These are phyloP conservation scores for Mucor lusitanicus DNA, from an alignment of 371 early-diverging fungal genomes.

Conservation along the genomic window DNA sequence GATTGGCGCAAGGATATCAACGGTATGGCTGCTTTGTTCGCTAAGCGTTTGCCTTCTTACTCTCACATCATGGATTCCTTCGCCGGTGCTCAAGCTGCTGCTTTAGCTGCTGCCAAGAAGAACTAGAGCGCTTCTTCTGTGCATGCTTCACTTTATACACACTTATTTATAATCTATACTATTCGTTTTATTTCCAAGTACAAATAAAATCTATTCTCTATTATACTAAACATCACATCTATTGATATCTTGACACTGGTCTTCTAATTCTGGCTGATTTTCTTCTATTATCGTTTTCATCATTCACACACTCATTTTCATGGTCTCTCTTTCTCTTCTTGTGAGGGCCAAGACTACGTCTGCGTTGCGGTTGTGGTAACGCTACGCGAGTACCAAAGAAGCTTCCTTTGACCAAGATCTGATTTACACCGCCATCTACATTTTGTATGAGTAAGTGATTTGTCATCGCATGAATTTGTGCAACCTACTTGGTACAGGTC, in stretches of 20 bases:
- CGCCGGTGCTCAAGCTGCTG: conserved; percentile 23
- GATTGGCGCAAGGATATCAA: conserved; percentile 27
- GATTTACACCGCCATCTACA: conserved; percentile 7
- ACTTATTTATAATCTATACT: not conserved
- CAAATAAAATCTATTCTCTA: not conserved
- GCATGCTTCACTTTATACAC: not conserved
- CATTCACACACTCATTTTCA: not conserved
- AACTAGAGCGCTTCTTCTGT: not conserved
- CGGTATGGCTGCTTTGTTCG: conserved; percentile 30
- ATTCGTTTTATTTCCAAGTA: not conserved
- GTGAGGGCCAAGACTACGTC: not conserved
- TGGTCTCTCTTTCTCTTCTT: not conserved
- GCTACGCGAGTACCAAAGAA: not conserved
- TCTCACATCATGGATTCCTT: conserved; percentile 30
- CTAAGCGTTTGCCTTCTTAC: conserved; percentile 29
- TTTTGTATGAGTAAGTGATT: not conserved
- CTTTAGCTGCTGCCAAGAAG: not conserved
- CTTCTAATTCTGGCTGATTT: conserved; percentile 17
- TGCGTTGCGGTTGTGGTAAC: not conserved
- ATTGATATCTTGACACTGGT: not conserved
- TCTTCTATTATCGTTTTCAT: conserved; percentile 7
- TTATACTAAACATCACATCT: not conserved
- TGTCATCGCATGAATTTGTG: not conserved
- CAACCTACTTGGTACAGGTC: conserved; percentile 2
- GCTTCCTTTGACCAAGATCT: not conserved